phyloP scores from a whole-genome alignment of 176 grass and related monocot species.

The Coix lacrymajobi region DNA sequence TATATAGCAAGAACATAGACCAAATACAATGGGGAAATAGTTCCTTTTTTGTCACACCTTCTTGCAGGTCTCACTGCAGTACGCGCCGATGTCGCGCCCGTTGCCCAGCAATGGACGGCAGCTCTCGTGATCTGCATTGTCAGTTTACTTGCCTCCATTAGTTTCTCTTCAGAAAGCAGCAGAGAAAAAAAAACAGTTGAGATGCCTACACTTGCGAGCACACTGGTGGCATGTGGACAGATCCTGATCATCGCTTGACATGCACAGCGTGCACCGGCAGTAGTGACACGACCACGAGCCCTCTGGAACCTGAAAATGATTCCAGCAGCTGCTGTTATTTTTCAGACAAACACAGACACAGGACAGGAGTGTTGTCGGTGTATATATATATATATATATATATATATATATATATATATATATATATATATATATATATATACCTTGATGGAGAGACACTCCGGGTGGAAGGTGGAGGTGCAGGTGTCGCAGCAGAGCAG shows the following conservation, averaged over 20 bases:
- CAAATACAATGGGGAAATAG: background rate
- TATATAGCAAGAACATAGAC: background rate
- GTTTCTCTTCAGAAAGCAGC: background rate
- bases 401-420: too few relatives aligned
- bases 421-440: too few relatives aligned
- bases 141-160: background rate
- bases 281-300: constrained; percentile 71
- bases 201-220: constrained; percentile 43
- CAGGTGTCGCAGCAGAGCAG: constrained; percentile 79
- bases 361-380: too few relatives aligned
- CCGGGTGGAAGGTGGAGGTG: constrained; percentile 73
- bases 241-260: constrained; percentile 23
- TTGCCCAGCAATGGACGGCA: constrained; percentile 43
- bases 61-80: constrained; percentile 60
- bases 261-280: constrained; percentile 65
- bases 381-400: too few relatives aligned
- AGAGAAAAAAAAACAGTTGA: background rate
- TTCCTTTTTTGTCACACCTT: constrained; percentile 48
- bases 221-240: constrained; percentile 56
- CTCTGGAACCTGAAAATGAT: constrained; percentile 33
- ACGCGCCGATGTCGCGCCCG: constrained; percentile 6
- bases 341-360: background rate
- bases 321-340: background rate
- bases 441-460: constrained; percentile 55
- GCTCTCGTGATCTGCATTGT: constrained; percentile 52